Conservation (phyloP, 2,329 filamentous ascomycete species). For the Lojkania enalia region DNA sequence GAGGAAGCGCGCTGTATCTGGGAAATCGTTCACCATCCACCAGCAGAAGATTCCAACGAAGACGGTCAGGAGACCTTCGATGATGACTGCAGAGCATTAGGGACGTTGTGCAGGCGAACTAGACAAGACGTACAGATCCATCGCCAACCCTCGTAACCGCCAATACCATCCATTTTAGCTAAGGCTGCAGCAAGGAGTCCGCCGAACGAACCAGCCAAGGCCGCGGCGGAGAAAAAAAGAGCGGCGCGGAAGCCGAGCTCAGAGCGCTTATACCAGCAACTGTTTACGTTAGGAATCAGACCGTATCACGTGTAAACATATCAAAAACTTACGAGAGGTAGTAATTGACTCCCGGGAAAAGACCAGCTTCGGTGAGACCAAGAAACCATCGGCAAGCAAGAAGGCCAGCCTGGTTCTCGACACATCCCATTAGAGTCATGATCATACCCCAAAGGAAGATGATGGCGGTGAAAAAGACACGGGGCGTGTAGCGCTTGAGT, state of each 20-base stretch:
- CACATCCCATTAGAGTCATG: conserved; percentile 55
- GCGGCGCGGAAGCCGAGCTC: conserved; percentile 58
- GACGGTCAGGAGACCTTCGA: conserved; percentile 44
- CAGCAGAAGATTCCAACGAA: conserved; percentile 45
- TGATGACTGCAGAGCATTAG: conserved; percentile 34
- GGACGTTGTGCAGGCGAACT: neutral
- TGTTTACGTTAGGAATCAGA: conserved; percentile 8
- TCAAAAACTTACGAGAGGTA: conserved; percentile 56
- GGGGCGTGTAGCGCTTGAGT: conserved; percentile 62
- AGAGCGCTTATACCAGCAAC: conserved; percentile 59
- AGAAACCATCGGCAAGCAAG: conserved; percentile 44
- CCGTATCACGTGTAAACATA: neutral
- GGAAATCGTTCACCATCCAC: conserved; percentile 68
- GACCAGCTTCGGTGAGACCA: conserved; percentile 43
- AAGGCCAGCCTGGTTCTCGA: conserved; percentile 43
- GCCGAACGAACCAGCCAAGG: conserved; percentile 63
- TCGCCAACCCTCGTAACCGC: conserved; percentile 48
- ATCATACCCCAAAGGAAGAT: conserved; percentile 55
- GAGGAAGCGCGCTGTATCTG: conserved; percentile 62
- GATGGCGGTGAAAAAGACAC: conserved; percentile 48
- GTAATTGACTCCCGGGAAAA: conserved; percentile 52
- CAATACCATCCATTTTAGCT: conserved; percentile 61
- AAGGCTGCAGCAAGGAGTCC: conserved; percentile 63
- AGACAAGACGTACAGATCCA: conserved; percentile 38
- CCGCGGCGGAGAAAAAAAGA: conserved; percentile 63